Evolutionary conservation across 169 alveolate species (phyloP).

Genomic region (Eimeria acervulina): DNA sequence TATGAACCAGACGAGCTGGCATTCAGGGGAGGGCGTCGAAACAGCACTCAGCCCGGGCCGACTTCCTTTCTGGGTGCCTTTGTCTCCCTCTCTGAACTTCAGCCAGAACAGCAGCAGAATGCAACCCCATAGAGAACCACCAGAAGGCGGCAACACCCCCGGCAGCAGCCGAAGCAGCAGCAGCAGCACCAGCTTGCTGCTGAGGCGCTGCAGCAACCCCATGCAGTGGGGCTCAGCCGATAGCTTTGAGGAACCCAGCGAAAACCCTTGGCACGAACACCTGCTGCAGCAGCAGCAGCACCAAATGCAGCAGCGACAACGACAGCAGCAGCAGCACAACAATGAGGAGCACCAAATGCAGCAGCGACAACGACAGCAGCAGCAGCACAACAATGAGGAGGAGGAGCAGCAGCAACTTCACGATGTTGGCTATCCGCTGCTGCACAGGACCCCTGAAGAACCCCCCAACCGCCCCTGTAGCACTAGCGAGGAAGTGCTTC

Average conservation of each 20-base stretch:
- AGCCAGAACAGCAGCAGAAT: not conserved
- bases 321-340: not conserved
- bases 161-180: conserved; percentile 23
- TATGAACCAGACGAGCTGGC: not conserved
- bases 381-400: not conserved
- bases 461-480: not conserved
- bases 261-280: not conserved
- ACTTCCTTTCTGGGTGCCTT: not conserved
- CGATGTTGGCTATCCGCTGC: conserved; percentile 20
- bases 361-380: not conserved
- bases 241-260: not conserved
- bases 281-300: conserved; percentile 20
- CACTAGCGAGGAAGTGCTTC: not conserved
- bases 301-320: not conserved
- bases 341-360: not conserved
- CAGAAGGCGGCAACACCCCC: not conserved
- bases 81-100: not conserved
- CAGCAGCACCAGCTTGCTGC: conserved; percentile 39
- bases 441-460: not conserved
- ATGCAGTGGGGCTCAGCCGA: not conserved
- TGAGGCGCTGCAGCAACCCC: conserved; percentile 21
- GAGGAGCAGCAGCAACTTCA: not conserved
- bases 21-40: not conserved
- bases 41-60: not conserved
- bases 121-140: not conserved